These are phyloP conservation scores for Linum lewisii DNA, from an alignment of 345 rosid species.

Conservation along the genomic window DNA sequence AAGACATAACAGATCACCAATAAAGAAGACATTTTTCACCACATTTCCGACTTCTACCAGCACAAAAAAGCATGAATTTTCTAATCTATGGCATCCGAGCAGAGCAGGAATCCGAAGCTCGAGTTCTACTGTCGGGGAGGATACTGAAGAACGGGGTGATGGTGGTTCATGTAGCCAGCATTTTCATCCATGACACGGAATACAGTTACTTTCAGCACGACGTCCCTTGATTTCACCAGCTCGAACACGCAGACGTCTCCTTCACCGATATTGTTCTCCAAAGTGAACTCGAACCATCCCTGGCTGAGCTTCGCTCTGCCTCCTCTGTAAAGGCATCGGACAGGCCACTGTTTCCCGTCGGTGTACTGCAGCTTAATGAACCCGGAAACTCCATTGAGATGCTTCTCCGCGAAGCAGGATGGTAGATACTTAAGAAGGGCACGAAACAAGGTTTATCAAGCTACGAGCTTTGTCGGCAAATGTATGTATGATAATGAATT, in stretches of 20 bases:
- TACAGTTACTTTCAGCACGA: constrained; percentile 71
- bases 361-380: constrained; percentile 69
- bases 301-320: constrained; percentile 80
- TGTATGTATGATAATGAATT: background rate
- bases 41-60: background rate
- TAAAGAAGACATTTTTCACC: background rate
- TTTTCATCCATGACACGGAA: constrained; percentile 41
- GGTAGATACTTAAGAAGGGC: constrained; percentile 52
- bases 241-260: constrained; percentile 85
- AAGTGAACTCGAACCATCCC: constrained; percentile 88
- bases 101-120: background rate
- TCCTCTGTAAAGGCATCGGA: constrained; percentile 76
- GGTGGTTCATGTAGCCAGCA: constrained; percentile 12
- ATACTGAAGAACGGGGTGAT: background rate
- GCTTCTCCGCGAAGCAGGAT: constrained; percentile 76
- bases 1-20: background rate
- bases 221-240: constrained; percentile 56
- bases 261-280: constrained; percentile 77
- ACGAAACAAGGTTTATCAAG: background rate
- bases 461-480: background rate
- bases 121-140: background rate
- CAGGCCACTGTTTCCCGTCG: constrained; percentile 80
- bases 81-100: background rate
- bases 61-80: too few species aligned
- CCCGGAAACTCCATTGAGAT: constrained; percentile 71